A percentile compares a stretch with the other conserved stretches of the same genome.
These are phyloP conservation scores for Cardamine occulta DNA, from an alignment of 345 rosid species.

Conservation along the genomic window DNA sequence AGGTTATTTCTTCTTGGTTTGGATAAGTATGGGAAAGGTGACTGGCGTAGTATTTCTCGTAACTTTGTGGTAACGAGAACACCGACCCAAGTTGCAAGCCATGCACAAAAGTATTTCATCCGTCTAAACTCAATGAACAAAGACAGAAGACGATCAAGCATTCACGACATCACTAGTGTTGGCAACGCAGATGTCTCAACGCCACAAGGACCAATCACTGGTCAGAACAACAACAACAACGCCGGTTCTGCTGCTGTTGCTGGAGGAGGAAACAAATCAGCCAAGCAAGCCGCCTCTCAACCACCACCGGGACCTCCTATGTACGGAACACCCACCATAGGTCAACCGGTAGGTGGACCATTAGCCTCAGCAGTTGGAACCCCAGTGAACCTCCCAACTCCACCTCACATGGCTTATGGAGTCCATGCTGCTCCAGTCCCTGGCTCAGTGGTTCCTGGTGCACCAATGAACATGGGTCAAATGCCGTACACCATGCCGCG, in stretches of 20 bases:
- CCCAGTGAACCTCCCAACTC: constrained; percentile 77
- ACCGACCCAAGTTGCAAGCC: constrained; percentile 99
- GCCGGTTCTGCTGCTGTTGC: constrained; percentile 45
- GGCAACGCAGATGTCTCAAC: constrained; percentile 69
- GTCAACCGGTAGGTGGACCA: constrained; percentile 84
- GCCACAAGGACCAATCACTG: constrained; percentile 89
- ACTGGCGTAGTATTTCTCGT: constrained; percentile 97
- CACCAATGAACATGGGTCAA: constrained; percentile 73
- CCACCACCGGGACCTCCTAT: constrained; percentile 55
- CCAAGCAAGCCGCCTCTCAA: constrained; percentile 61
- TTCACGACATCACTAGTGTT: constrained; percentile 92
- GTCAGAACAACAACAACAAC: constrained; percentile 58
- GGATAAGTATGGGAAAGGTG: constrained; percentile 97
- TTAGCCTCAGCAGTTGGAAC: constrained; percentile 92
- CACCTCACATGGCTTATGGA: constrained; percentile 77
- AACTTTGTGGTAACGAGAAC: constrained; percentile 95
- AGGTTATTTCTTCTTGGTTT: constrained; percentile 97
- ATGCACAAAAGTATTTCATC: constrained; percentile 93
- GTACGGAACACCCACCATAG: constrained; percentile 72
- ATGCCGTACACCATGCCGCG: constrained; percentile 77
- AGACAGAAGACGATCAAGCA: constrained; percentile 92
- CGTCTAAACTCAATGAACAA: constrained; percentile 93
- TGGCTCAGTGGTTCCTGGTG: constrained; percentile 73
- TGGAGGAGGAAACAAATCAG: constrained; percentile 57
- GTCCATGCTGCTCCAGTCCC: constrained; percentile 73